Base-by-base conservation (phyloP, 495 filamentous ascomycete species). In the Chaetomium tenue region DNA sequence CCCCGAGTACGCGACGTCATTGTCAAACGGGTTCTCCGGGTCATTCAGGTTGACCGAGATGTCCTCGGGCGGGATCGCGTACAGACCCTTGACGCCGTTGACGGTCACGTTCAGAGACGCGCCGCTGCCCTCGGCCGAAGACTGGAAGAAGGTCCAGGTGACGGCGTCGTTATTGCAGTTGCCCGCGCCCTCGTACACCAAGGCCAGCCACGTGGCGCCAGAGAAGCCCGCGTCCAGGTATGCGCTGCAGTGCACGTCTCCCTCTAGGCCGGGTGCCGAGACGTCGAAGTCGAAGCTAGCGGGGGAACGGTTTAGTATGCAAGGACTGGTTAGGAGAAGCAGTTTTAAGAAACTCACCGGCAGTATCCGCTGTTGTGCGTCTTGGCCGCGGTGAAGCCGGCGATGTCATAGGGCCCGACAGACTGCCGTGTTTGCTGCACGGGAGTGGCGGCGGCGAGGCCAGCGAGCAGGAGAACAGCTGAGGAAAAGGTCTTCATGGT, bases 151-250 rank as follows among this genome's bases (percentile, higher is more conserved):
- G 16, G 51, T 54, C 51, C 51, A 54, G 28, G 15, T 54, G 11
- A 54, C 28, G 51, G 26, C 51, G 3, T 3, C 26, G 26, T 54
- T 33, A 26, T 54, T 23, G 51, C 51, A 54, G 3, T 54, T 54
- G 26, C 51, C 51, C 3, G 51, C 51, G 26, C 51, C 51, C 51
- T 54, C 51, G 25, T 54, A 54, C 26, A 54, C 51, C 15, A n/a
- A 7, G 20, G 51, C 51, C 26, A 54, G 51, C 51, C 51, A 54
- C 2, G 51, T 54, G 15, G 51, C 51, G 51, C 51, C 51, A 0
- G 51, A 54, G 51, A 54, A 54, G 51, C 51, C 51, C 26, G 51
- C 15, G 51, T 54, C 51, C 15, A 54, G 51, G 51, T 33, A 54
- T 0, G 51, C 51, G 0, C 0, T 30, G 51, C 51, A 54, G 51